These are phyloP conservation scores for Clarireedia monteithiana DNA, from an alignment of 2,329 filamentous ascomycete genomes.

Conservation along the genomic window DNA sequence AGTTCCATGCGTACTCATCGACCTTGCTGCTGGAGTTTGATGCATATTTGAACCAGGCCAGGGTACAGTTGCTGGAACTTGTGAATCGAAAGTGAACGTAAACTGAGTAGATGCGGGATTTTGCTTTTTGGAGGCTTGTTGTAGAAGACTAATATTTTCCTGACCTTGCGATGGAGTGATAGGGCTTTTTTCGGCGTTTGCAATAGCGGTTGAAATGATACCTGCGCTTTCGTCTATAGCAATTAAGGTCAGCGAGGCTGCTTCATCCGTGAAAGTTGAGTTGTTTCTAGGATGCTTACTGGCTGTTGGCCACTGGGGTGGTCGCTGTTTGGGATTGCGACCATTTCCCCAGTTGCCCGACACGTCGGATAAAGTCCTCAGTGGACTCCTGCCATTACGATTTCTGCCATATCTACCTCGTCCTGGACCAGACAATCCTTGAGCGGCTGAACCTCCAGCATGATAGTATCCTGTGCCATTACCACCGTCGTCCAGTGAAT, in stretches of 20 bases:
- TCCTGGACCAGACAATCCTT: slow-evolving; percentile 76
- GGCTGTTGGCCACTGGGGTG: slow-evolving; percentile 26
- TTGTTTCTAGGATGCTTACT: slow-evolving; percentile 20
- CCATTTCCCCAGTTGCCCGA: slow-evolving; percentile 29
- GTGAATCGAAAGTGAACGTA: slow-evolving; percentile 92
- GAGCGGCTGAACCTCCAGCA: slow-evolving; percentile 44
- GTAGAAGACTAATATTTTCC: slow-evolving; percentile 72
- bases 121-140: slow-evolving; percentile 52
- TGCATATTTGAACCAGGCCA: slow-evolving; percentile 51
- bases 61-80: slow-evolving; percentile 70
- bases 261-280: background rate
- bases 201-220: slow-evolving; percentile 92
- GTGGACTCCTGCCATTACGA: slow-evolving; percentile 52
- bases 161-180: slow-evolving; percentile 53
- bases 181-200: slow-evolving; percentile 66
- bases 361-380: slow-evolving; percentile 52
- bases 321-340: slow-evolving; percentile 27
- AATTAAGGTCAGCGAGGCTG: slow-evolving; percentile 24
- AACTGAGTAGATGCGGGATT: slow-evolving; percentile 78
- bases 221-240: slow-evolving; percentile 50
- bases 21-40: slow-evolving; percentile 20
- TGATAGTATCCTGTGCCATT: slow-evolving; percentile 44
- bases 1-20: slow-evolving; percentile 27
- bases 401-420: slow-evolving; percentile 73
- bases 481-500: slow-evolving; percentile 34